Conservation (phyloP, 371 early-diverging fungal genomes). For the Mortierella sp. region DNA sequence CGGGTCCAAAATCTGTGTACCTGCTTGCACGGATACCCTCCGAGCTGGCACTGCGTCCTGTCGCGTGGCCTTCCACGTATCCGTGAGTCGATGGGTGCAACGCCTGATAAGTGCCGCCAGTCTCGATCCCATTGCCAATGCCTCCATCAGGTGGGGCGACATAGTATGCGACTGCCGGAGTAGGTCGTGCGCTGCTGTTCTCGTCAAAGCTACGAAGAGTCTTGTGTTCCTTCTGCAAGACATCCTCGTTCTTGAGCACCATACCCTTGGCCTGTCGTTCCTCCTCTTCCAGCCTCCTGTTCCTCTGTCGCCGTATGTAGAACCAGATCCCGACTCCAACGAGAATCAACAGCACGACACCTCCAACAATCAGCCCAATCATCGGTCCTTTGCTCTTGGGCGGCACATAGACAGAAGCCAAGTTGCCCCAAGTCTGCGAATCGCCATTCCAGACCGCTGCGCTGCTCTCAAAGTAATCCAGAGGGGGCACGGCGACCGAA, state of each 20-base stretch:
- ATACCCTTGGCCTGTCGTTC: conserved; percentile 42
- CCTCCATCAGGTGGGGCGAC: background rate
- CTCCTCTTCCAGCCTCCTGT: conserved; percentile 36
- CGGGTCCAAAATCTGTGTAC: background rate
- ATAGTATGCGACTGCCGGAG: background rate
- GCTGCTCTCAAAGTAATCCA: conserved; percentile 17
- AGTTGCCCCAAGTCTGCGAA: conserved; percentile 30
- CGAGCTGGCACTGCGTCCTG: conserved; percentile 1
- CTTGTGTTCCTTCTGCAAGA: conserved; percentile 43
- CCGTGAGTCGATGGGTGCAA: background rate
- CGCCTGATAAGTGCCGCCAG: background rate
- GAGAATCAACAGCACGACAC: conserved; percentile 14
- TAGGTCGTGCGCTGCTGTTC: conserved; percentile 2
- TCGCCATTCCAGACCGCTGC: conserved; percentile 41
- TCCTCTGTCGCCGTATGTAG: conserved; percentile 18
- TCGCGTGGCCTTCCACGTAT: conserved; percentile 5
- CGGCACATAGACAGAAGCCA: conserved; percentile 18
- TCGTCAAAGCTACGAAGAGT: conserved; percentile 1
- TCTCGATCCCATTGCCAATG: background rate
- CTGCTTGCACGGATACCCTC: background rate
- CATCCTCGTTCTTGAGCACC: conserved; percentile 49
- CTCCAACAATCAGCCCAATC: conserved; percentile 48
- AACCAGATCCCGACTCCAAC: conserved; percentile 31
- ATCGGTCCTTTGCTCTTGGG: conserved; percentile 32
- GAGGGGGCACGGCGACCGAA: background rate